phyloP scores from a whole-genome alignment of 2,329 filamentous ascomycete genomes.

The Leptographium galeiforme region DNA sequence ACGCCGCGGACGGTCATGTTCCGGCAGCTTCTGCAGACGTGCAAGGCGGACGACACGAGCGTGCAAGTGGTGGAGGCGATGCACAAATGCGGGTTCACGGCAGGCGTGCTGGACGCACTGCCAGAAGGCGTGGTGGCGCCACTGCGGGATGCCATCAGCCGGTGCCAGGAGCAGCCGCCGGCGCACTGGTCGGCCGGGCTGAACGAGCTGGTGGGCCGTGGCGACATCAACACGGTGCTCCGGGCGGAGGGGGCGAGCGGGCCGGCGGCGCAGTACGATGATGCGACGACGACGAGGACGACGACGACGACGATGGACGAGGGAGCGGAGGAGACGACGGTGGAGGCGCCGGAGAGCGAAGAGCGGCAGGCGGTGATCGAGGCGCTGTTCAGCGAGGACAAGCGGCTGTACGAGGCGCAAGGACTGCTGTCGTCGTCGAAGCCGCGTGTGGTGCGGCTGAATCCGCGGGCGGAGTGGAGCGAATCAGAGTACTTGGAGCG shows the following conservation, averaged over 20 bases:
- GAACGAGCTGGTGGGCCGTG: slow-evolving; percentile 63
- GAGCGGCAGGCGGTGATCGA: slow-evolving; percentile 74
- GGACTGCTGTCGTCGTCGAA: slow-evolving; percentile 75
- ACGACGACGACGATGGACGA: slow-evolving; percentile 40
- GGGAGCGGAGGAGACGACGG: slow-evolving; percentile 34
- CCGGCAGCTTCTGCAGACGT: slow-evolving; percentile 48
- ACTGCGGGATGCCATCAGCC: slow-evolving; percentile 70
- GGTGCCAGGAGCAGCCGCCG: slow-evolving; percentile 72
- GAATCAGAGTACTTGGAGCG: slow-evolving; percentile 82
- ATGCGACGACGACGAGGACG: slow-evolving; percentile 51
- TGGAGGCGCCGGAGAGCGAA: slow-evolving; percentile 69
- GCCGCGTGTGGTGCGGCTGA: slow-evolving; percentile 64
- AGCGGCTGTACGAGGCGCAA: slow-evolving; percentile 75
- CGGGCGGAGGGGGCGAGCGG: slow-evolving; percentile 28
- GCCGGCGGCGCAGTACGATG: background rate
- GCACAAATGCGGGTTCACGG: slow-evolving; percentile 53
- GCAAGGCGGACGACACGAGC: slow-evolving; percentile 36
- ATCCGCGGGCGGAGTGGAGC: slow-evolving; percentile 61
- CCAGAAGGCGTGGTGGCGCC: slow-evolving; percentile 74
- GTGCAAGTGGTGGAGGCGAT: slow-evolving; percentile 62
- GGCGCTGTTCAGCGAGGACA: slow-evolving; percentile 82
- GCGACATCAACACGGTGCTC: slow-evolving; percentile 62
- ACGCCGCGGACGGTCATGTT: slow-evolving; percentile 60
- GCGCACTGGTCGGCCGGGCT: slow-evolving; percentile 59
- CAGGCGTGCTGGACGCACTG: slow-evolving; percentile 61